Percentiles rank a stretch among this genome's conserved stretches.
Conservation (phyloP, 371 early-diverging fungal species). For the Racocetra persica region DNA sequence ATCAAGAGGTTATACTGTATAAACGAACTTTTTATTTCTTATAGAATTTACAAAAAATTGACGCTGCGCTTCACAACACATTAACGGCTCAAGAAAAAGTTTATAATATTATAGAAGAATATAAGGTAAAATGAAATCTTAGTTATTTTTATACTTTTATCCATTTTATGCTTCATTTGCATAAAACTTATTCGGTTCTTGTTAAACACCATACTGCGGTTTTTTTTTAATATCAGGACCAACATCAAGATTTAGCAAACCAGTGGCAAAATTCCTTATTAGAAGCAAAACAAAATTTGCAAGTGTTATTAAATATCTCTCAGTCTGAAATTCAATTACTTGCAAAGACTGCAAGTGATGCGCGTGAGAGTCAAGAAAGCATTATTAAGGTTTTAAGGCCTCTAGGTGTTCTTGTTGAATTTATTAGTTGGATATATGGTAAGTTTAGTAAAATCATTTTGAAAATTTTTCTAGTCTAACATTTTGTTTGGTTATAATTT, state of each 20-base stretch:
- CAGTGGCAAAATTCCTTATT: conserved; percentile 3
- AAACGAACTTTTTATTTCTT: not conserved
- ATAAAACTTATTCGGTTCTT: no score
- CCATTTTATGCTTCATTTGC: no score
- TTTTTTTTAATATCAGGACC: not conserved
- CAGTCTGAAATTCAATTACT: conserved; percentile 28
- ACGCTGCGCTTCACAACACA: not conserved
- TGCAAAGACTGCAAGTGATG: conserved; percentile 1
- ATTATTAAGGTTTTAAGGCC: conserved; percentile 21
- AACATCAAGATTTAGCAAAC: conserved; percentile 9
- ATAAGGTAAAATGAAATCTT: not conserved
- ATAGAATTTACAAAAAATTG: conserved; percentile 22
- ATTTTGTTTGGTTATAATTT: no score
- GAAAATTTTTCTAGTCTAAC: no score
- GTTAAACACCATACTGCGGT: not conserved
- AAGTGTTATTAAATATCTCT: conserved; percentile 1
- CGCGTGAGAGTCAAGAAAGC: conserved; percentile 22
- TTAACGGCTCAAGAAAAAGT: conserved; percentile 1
- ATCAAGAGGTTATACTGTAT: not conserved
- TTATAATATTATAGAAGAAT: not conserved
- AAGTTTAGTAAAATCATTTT: no score
- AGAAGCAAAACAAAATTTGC: conserved; percentile 22
- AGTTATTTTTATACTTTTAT: no score
- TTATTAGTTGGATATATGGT: conserved; percentile 12
- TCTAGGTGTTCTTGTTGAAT: not conserved